Percentiles rank a stretch among this genome's conserved stretches.
Evolutionary conservation across 495 filamentous ascomycete genomes (phyloP).

Genomic region (Talaromyces adpressus): DNA sequence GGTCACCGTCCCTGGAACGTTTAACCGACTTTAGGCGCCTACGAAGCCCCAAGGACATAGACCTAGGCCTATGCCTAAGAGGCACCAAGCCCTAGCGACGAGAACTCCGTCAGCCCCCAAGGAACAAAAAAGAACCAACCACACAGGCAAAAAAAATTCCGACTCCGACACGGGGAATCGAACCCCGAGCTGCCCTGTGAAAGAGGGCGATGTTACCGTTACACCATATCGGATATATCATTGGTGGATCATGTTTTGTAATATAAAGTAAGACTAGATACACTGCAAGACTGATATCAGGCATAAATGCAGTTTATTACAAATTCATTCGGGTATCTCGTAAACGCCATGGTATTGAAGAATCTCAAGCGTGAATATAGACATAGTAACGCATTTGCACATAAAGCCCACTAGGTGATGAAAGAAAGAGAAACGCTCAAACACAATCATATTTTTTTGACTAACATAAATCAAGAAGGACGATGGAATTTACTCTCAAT

Average conservation of each 20-base stretch:
- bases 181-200: constrained; percentile 9
- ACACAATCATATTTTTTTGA: background rate
- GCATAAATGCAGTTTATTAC: background rate
- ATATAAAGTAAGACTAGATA: too few species aligned
- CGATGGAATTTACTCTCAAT: constrained; percentile 71
- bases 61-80: too few species aligned
- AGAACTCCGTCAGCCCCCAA: too few species aligned
- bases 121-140: too few species aligned
- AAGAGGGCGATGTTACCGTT: background rate
- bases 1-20: too few species aligned
- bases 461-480: constrained; percentile 10
- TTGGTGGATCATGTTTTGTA: too few species aligned
- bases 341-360: background rate
- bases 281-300: too few species aligned
- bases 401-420: background rate
- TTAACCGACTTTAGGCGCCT: too few species aligned
- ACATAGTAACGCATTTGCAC: background rate
- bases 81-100: too few species aligned
- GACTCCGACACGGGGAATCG: constrained; percentile 10
- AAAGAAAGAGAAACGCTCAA: background rate
- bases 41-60: too few species aligned
- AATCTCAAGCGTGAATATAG: background rate
- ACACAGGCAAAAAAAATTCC: too few species aligned
- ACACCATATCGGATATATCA: too few species aligned
- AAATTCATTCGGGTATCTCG: background rate